Evolutionary conservation across 192 early-diverging fungal species (phyloP).

Genomic region (Coemansia furcata): DNA sequence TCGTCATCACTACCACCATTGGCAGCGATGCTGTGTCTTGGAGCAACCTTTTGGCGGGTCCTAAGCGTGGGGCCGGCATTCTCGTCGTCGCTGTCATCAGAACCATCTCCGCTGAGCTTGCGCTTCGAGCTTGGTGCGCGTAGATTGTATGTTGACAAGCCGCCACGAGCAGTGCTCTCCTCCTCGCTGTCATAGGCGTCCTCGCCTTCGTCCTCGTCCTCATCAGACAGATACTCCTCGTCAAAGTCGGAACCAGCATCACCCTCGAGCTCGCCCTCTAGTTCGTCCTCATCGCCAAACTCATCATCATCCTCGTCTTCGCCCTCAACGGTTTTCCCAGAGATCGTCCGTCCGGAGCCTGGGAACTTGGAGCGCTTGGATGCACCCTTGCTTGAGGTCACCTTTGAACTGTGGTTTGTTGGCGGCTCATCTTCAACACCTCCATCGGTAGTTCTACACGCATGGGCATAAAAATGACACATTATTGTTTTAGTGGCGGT

Average conservation of each 20-base stretch:
- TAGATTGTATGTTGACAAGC: conserved; percentile 40
- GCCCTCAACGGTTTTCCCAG: conserved; percentile 6
- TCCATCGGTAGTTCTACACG: not conserved
- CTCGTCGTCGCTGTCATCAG: conserved; percentile 13
- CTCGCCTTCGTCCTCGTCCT: conserved; percentile 27
- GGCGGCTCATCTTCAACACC: not conserved
- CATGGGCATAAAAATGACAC: not conserved
- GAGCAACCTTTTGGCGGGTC: conserved; percentile 27
- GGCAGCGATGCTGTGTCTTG: conserved; percentile 12
- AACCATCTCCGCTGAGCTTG: conserved; percentile 7
- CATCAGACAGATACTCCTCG: conserved; percentile 20
- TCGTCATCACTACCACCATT: conserved; percentile 1
- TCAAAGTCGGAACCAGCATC: conserved; percentile 23
- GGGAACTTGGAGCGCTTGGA: conserved; percentile 32
- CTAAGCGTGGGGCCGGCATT: conserved; percentile 28
- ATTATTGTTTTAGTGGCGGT: not conserved
- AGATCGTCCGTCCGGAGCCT: conserved; percentile 28
- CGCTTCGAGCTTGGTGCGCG: conserved; percentile 35
- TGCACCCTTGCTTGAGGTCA: conserved; percentile 13
- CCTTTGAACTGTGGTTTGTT: not conserved
- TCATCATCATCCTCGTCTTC: conserved; percentile 21
- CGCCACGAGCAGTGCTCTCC: conserved; percentile 22
- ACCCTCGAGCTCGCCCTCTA: not conserved
- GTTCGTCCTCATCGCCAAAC: too few relatives aligned
- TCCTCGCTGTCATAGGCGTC: conserved; percentile 24